These are phyloP conservation scores for Phytophthora europaea DNA, from an alignment of 352 stramenopile genomes.

Conservation along the genomic window DNA sequence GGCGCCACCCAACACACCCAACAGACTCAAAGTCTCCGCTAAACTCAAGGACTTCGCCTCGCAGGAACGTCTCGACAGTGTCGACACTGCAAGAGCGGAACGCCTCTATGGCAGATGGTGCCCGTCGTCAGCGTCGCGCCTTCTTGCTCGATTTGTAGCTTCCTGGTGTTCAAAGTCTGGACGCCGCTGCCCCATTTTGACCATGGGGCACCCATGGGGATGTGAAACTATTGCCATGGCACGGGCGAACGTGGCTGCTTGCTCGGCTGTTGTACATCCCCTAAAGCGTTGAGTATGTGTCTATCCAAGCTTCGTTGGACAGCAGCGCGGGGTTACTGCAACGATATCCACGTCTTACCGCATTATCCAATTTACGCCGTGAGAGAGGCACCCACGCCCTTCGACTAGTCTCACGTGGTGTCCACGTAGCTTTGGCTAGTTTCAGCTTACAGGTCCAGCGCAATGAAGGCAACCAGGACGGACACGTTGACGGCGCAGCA, in stretches of 20 bases:
- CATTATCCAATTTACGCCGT: conserved; percentile 31
- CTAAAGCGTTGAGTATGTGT: conserved; percentile 1
- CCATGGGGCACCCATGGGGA: conserved; percentile 1
- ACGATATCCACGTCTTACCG: conserved; percentile 5
- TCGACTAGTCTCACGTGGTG: conserved; percentile 14
- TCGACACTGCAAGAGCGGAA: conserved; percentile 21
- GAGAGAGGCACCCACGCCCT: not conserved
- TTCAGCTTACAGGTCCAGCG: conserved; percentile 20
- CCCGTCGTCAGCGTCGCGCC: conserved; percentile 27
- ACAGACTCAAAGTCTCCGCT: conserved; percentile 22
- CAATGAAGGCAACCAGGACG: conserved; percentile 35
- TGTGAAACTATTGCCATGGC: conserved; percentile 1
- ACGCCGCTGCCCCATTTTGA: conserved; percentile 12
- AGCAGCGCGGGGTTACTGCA: conserved; percentile 6
- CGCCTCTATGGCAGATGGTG: conserved; percentile 24
- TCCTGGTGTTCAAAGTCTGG: conserved; percentile 14
- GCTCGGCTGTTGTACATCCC: conserved; percentile 2
- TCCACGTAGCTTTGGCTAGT: conserved; percentile 4
- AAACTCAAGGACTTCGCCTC: conserved; percentile 1
- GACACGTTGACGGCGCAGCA: conserved; percentile 32
- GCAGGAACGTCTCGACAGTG: conserved; percentile 1
- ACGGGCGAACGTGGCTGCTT: conserved; percentile 6
- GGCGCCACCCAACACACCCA: conserved; percentile 19
- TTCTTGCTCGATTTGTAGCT: conserved; percentile 34
- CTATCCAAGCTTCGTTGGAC: conserved; percentile 34